Percentiles rank a stretch among this genome's conserved stretches.
These are phyloP conservation scores for Quercus phellos DNA, from an alignment of 331 rosid genomes.

Conservation along the genomic window DNA sequence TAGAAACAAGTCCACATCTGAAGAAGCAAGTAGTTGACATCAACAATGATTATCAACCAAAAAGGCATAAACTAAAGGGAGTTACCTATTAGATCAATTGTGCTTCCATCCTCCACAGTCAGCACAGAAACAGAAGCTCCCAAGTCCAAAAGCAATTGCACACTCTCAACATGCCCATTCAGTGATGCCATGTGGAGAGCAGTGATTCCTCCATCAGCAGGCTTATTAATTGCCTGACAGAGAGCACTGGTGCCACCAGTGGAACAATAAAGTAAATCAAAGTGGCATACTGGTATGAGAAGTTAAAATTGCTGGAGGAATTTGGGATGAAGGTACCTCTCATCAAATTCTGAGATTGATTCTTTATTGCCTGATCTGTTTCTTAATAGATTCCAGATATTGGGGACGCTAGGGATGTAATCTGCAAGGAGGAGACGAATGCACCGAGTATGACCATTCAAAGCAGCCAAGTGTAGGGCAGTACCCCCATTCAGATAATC, in stretches of 20 bases:
- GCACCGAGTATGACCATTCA: constrained; percentile 93
- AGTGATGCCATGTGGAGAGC: constrained; percentile 96
- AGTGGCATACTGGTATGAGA: constrained; percentile 3
- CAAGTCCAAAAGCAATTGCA: constrained; percentile 79
- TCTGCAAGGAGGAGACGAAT: constrained; percentile 76
- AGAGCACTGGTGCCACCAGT: constrained; percentile 50
- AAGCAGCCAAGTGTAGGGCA: constrained; percentile 91
- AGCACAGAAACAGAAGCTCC: constrained; percentile 81
- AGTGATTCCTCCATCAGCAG: constrained; percentile 95
- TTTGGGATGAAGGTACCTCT: constrained; percentile 42
- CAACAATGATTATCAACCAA: neutral
- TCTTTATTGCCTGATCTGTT: constrained; percentile 25
- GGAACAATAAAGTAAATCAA: constrained; percentile 24
- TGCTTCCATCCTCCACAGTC: constrained; percentile 84
- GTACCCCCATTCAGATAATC: constrained; percentile 97
- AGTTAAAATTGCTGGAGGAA: constrained; percentile 15
- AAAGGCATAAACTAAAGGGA: constrained; percentile 4
- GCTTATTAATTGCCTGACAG: constrained; percentile 52
- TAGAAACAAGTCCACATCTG: constrained; percentile 7
- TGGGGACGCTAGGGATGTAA: constrained; percentile 70
- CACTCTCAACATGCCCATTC: constrained; percentile 82
- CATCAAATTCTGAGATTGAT: constrained; percentile 55
- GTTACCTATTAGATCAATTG: constrained; percentile 83
- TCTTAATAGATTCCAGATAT: constrained; percentile 54
- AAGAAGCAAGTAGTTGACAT: constrained; percentile 9